A percentile compares a stretch with the other conserved stretches of the same genome.
phyloP scores from a whole-genome alignment of 2,329 filamentous ascomycete genomes.

The Onygenales sp. region DNA sequence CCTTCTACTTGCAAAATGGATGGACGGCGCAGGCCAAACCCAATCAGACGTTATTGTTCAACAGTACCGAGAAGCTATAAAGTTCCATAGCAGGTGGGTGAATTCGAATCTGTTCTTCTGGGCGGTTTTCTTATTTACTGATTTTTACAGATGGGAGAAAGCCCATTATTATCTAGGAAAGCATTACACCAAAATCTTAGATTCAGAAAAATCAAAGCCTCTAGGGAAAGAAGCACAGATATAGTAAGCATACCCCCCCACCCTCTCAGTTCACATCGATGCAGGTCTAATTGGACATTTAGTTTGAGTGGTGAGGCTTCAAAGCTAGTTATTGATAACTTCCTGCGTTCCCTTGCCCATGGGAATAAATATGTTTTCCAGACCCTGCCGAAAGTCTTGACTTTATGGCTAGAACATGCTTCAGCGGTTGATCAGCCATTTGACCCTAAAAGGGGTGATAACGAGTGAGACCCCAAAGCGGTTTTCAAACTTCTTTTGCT shows the following conservation, averaged over 20 bases:
- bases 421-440: conserved; percentile 57
- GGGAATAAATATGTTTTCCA: conserved; percentile 96
- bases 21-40: conserved; percentile 88
- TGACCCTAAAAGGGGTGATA: conserved; percentile 41
- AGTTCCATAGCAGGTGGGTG: conserved; percentile 27
- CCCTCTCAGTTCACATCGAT: neutral
- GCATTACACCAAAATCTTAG: conserved; percentile 92
- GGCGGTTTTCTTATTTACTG: conserved; percentile 1
- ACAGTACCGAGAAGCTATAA: conserved; percentile 68
- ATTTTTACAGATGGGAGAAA: conserved; percentile 70
- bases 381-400: conserved; percentile 81
- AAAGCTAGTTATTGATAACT: conserved; percentile 88
- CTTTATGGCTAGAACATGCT: conserved; percentile 88
- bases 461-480: conserved; percentile 24
- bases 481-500: conserved; percentile 3
- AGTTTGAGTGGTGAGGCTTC: conserved; percentile 69
- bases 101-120: neutral
- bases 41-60: conserved; percentile 69
- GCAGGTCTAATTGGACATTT: conserved; percentile 8
- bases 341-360: conserved; percentile 72
- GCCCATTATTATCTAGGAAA: conserved; percentile 94
- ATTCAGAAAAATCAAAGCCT: conserved; percentile 73
- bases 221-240: conserved; percentile 66
- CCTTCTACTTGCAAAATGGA: conserved; percentile 89
- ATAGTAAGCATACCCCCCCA: conserved; percentile 35